A percentile compares a stretch with the other conserved stretches of the same genome.
Conservation (phyloP, 768 basidiomycete genomes). For the Steccherinum ochraceum region DNA sequence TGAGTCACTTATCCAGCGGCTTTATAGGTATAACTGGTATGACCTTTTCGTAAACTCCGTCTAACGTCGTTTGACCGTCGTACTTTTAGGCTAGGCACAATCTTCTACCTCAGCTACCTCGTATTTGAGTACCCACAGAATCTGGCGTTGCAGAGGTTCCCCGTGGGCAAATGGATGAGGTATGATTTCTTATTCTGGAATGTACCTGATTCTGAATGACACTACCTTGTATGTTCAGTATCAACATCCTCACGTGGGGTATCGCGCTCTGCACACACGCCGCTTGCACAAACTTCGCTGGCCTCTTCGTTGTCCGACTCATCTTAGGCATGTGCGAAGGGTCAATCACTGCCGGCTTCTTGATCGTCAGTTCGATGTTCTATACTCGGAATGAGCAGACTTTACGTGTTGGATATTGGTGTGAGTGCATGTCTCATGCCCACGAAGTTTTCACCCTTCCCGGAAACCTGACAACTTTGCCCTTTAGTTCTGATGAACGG, state of each 20-base stretch:
- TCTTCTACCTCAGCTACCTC: constrained; percentile 69
- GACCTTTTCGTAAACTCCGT: too few species aligned
- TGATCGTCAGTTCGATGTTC: constrained; percentile 76
- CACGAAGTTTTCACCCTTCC: too few species aligned
- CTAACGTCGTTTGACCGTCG: too few species aligned
- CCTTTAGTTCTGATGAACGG: constrained; percentile 67
- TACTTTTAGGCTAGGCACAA: constrained; percentile 73
- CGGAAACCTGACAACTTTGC: neutral
- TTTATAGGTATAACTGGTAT: constrained; percentile 61
- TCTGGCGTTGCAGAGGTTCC: constrained; percentile 62
- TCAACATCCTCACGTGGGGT: constrained; percentile 65
- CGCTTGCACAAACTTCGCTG: constrained; percentile 65
- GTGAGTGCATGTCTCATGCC: constrained; percentile 39
- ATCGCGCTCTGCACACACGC: constrained; percentile 56
- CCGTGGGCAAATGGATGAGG: constrained; percentile 83
- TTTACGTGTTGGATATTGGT: constrained; percentile 67
- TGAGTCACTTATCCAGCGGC: too few species aligned
- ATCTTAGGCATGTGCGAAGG: constrained; percentile 72
- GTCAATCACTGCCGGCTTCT: constrained; percentile 64
- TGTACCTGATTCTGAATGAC: too few species aligned
- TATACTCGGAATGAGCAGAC: constrained; percentile 71
- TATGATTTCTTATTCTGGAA: constrained; percentile 17
- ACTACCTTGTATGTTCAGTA: constrained; percentile 25
- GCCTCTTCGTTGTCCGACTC: constrained; percentile 55
- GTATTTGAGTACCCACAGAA: constrained; percentile 73